Percentiles rank a stretch among this genome's conserved stretches.
Conservation (phyloP, 2,329 filamentous ascomycete species). For the Talaromyces sp. region DNA sequence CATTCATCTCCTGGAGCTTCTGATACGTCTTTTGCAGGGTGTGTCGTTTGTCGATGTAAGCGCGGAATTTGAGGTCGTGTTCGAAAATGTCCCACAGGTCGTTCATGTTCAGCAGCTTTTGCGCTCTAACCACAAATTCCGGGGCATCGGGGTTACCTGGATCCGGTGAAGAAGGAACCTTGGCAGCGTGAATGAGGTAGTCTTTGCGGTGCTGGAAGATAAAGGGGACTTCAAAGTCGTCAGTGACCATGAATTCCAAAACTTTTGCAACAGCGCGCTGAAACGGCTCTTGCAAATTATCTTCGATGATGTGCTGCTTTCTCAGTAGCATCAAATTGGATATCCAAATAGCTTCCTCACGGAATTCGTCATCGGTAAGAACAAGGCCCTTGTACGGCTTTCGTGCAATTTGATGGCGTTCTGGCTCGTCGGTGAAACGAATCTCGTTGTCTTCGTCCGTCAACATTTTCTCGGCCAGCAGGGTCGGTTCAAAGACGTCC, state of each 20-base stretch:
- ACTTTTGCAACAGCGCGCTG: conserved; percentile 85
- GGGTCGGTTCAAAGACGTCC: conserved; percentile 95
- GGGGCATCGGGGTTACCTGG: conserved; percentile 65
- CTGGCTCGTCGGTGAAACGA: conserved; percentile 80
- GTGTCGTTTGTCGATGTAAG: conserved; percentile 86
- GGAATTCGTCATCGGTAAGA: conserved; percentile 76
- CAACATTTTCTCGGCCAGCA: conserved; percentile 87
- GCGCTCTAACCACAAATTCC: conserved; percentile 68
- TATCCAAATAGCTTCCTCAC: conserved; percentile 89
- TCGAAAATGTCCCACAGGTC: conserved; percentile 95
- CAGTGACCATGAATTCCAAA: conserved; percentile 88
- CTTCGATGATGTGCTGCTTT: conserved; percentile 59
- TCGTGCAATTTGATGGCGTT: conserved; percentile 88
- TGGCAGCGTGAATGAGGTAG: conserved; percentile 86
- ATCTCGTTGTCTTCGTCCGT: conserved; percentile 94
- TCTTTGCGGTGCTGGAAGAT: conserved; percentile 98
- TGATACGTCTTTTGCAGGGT: conserved; percentile 74
- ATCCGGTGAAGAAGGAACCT: conserved; percentile 57
- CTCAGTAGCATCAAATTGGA: conserved; percentile 84
- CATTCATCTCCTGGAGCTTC: conserved; percentile 60
- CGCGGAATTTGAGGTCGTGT: conserved; percentile 89
- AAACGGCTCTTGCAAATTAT: conserved; percentile 74
- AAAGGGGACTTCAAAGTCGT: conserved; percentile 93
- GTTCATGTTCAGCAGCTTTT: conserved; percentile 85
- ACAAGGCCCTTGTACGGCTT: conserved; percentile 80